Evolutionary conservation across 495 filamentous ascomycete genomes (phyloP).

Genomic region (Lepraria neglecta): DNA sequence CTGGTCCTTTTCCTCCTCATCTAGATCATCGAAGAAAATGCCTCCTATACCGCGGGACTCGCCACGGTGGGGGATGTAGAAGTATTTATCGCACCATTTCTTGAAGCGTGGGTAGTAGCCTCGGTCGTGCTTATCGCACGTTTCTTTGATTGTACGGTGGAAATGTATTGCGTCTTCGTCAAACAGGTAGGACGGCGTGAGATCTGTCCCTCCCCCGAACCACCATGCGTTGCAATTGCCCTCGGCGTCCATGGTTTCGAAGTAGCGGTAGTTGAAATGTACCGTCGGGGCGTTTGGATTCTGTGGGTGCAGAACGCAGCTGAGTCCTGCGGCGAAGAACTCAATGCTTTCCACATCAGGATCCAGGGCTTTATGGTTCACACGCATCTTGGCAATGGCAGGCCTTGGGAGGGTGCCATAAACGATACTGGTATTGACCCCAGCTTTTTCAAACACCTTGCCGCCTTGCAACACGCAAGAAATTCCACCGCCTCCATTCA

Average conservation of each 20-base stretch:
- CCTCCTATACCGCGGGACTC: slow-evolving; percentile 89
- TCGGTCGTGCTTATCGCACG: slow-evolving; percentile 89
- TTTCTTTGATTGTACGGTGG: slow-evolving; percentile 84
- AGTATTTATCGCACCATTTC: slow-evolving; percentile 97
- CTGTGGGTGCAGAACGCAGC: slow-evolving; percentile 81
- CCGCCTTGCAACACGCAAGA: slow-evolving; percentile 94
- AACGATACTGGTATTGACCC: slow-evolving; percentile 89
- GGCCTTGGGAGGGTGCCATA: slow-evolving; percentile 86
- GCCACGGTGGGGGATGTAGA: slow-evolving; percentile 81
- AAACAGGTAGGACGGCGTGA: slow-evolving; percentile 91
- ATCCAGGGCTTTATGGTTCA: slow-evolving; percentile 85
- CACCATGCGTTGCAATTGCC: slow-evolving; percentile 79
- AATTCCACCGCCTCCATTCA: slow-evolving; percentile 77
- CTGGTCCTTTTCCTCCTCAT: slow-evolving; percentile 75
- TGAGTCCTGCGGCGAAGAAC: slow-evolving; percentile 93
- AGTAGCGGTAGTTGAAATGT: slow-evolving; percentile 98
- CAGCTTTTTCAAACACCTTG: slow-evolving; percentile 96
- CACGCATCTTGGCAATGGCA: slow-evolving; percentile 89
- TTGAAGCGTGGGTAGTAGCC: slow-evolving; percentile 94
- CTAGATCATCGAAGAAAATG: slow-evolving; percentile 98
- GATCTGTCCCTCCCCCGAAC: slow-evolving; percentile 93
- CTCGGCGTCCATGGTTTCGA: slow-evolving; percentile 69
- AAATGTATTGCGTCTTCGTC: slow-evolving; percentile 97
- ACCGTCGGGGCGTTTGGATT: slow-evolving; percentile 98
- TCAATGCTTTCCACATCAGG: slow-evolving; percentile 69